Percentiles rank a stretch among this genome's conserved stretches.
These are phyloP conservation scores for Baorangia bicolor DNA, from an alignment of 768 basidiomycete species.

Conservation along the genomic window DNA sequence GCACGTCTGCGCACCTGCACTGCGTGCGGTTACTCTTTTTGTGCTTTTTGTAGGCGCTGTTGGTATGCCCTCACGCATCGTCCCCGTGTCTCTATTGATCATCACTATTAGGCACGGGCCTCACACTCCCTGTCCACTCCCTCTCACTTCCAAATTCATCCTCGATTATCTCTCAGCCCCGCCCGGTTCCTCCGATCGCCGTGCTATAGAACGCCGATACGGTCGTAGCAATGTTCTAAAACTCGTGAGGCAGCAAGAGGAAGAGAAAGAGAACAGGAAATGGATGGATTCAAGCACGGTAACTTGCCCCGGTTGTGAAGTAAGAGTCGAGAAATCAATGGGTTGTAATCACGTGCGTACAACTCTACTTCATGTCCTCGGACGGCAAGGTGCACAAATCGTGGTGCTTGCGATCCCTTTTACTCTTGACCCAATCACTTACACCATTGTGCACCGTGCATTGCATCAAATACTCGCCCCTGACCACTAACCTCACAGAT, in stretches of 20 bases:
- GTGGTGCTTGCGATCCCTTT: background rate
- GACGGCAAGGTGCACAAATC: too few species aligned
- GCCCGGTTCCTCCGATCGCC: slow-evolving; percentile 50
- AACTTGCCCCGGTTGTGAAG: slow-evolving; percentile 69
- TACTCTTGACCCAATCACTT: background rate
- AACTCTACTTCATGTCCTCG: background rate
- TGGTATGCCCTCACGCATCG: slow-evolving; percentile 48
- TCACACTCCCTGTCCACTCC: slow-evolving; percentile 65
- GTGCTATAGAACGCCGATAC: slow-evolving; percentile 57
- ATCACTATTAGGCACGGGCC: slow-evolving; percentile 73
- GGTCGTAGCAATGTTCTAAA: slow-evolving; percentile 60
- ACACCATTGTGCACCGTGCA: background rate
- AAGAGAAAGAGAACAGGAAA: slow-evolving; percentile 70
- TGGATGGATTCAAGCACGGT: slow-evolving; percentile 73
- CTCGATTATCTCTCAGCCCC: slow-evolving; percentile 61
- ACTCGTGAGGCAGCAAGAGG: slow-evolving; percentile 62
- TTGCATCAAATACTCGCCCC: background rate
- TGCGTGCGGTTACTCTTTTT: slow-evolving; percentile 75
- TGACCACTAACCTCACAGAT: slow-evolving; percentile 45
- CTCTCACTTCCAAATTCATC: slow-evolving; percentile 63
- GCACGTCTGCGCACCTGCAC: slow-evolving; percentile 70
- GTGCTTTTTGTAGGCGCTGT: slow-evolving; percentile 75
- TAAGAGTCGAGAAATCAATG: slow-evolving; percentile 69
- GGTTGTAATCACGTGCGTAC: slow-evolving; percentile 87
- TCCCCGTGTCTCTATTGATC: slow-evolving; percentile 1